A percentile compares a stretch with the other conserved stretches of the same genome.
phyloP scores from a whole-genome alignment of 2,329 filamentous ascomycete genomes.

The Chaetomiaceae sp. region DNA sequence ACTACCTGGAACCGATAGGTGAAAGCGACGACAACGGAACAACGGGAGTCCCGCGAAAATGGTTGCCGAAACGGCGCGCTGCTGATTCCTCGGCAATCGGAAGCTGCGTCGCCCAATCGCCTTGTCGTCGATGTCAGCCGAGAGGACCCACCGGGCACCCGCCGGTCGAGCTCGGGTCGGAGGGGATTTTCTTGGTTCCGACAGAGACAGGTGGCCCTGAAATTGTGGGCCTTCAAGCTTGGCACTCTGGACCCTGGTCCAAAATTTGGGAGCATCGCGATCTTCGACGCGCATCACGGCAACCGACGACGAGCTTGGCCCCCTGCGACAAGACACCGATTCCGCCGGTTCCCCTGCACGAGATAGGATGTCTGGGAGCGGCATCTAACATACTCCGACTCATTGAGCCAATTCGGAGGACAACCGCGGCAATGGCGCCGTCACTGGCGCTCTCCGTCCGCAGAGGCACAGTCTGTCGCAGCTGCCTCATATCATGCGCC shows the following conservation, averaged over 20 bases:
- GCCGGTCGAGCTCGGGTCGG: conserved; percentile 9
- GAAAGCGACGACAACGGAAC: conserved; percentile 27
- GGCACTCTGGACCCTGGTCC: background rate
- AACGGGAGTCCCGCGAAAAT: conserved; percentile 21
- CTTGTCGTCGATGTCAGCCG: conserved; percentile 25
- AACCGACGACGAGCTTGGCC: background rate
- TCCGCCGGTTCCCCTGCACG: background rate
- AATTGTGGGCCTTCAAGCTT: background rate
- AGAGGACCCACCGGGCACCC: conserved; percentile 15
- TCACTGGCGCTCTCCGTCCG: conserved; percentile 14
- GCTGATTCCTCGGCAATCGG: conserved; percentile 28
- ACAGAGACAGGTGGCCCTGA: background rate
- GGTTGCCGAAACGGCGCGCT: conserved; percentile 17
- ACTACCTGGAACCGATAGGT: background rate
- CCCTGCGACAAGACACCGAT: background rate
- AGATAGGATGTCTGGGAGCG: background rate
- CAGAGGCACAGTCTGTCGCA: conserved; percentile 18
- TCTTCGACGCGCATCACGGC: background rate
- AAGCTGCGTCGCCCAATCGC: conserved; percentile 22
- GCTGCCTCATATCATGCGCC: conserved; percentile 13
- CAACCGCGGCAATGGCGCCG: conserved; percentile 18
- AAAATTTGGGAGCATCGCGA: background rate
- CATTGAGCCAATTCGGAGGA: background rate
- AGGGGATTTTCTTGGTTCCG: conserved; percentile 11
- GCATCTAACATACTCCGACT: too few relatives aligned